Base-by-base conservation (phyloP, 1,139 yeast species). In the Kodamaea derodonti region DNA sequence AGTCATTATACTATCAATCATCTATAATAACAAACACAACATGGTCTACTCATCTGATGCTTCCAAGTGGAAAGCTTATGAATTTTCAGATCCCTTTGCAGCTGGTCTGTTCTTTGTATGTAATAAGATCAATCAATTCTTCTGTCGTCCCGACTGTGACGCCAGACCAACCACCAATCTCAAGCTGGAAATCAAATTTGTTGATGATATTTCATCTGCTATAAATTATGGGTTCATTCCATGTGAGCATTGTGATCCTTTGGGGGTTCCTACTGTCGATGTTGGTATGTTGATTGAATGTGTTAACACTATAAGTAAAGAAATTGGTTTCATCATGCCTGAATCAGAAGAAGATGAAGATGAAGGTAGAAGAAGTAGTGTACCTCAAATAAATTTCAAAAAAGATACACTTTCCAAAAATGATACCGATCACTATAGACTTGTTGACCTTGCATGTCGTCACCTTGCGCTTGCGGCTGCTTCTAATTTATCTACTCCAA, bases 381-480 rank as follows among this genome's bases (percentile, higher is more conserved):
- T 54, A 35, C 75, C 66, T 16, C 55, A 51, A 27, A 40, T 59
- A 24, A 48, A 47, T 32, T 49, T 43, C n/a, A 59, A 58, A 39
- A 59, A 58, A 39, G 42, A 51, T 29, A 46, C 62, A 3, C 54
- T 69, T 15, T 65, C 79, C 17, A 77, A 76, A 49, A 77, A 76
- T 51, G 84, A 79, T 53, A 62, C 75, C 32, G 88, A 83, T 49
- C 92, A 84, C 51, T 70, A 79, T 46, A 69, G 83, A 38, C 65
- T 84, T 25, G 87, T 84, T 17, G 85, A 81, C 51, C 74, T 83
- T 48, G 94, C 95, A 1, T 84, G 95, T 54, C 77, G 92, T 43
- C 92, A 84, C 55, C 80, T 84, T 52, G 92, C 94, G 0, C 67
- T 80, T 30, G 94, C 94, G 17, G 95, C 94, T 3, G 84, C 81